Evolutionary conservation across 345 rosid species (phyloP), one percentile per base, ranked within the genome.

Genomic region (Diplotaxis tenuifolia): DNA sequence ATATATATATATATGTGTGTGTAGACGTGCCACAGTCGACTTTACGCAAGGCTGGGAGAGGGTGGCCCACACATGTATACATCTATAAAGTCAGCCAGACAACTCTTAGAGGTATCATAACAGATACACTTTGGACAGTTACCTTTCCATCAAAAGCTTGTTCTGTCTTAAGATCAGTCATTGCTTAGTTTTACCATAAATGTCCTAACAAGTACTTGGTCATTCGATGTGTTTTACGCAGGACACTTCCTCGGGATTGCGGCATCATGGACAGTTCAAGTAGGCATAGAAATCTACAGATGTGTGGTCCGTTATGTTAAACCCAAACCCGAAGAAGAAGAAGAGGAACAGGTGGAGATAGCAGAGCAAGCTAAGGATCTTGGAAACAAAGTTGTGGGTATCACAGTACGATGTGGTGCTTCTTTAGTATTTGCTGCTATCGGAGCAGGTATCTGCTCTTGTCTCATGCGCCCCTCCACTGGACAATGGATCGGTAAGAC

Each of bases 401-500:
- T 86, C 61, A 88, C 97, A 9, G 53, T 92, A 76, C 78, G 85
- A 79, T 95, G 94, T 56, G 79, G 97, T 18, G 86, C 90, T 19
- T 92, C 99, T 0, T 77, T 95, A 67, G 73, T 90, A 67, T 95
- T 88, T 80, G 99, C 98, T 66, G 86, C 99, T 38, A 79, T 89
- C 19, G 99, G 98, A 78, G 99, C 96, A 0, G 99, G 98, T 66
- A 79, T 92, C 62, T 92, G 96, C 45, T 92, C 97, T 27, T 54
- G 79, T 66, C 68, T 90, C 11, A 31, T 89, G 58, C 94, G 94
- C 27, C 99, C 99, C 67, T 88, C 92, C 38, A 32, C 72, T 0
- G 99, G 99, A 20, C 99, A 92, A 38, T 92, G 99, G 98, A 87
- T 95, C 11, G 99, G 99, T 95, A 86, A 85, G 0, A 0, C 28